Base-by-base conservation (phyloP, 1,139 yeast genomes). In the Geotrichum cucujoidarum region DNA sequence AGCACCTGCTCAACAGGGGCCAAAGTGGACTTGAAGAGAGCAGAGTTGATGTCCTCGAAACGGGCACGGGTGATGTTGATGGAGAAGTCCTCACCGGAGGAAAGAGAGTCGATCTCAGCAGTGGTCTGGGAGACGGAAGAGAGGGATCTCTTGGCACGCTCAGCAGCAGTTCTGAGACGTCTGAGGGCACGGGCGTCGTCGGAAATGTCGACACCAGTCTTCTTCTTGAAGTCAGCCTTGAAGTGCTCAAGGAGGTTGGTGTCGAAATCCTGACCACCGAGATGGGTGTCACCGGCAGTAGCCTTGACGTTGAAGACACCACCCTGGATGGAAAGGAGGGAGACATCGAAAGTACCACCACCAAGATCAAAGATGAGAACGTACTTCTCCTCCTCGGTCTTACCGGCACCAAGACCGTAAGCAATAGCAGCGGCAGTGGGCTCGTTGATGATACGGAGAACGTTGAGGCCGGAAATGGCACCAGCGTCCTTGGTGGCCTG, bases 401-500 rank as follows among this genome's bases (percentile, higher is more conserved):
- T 84, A 75, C 89, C 95, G 71, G 88, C 88, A 77, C 92, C 95
- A 68, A 88, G 83, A 82, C 96, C 96, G 83, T 88, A 88, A 69
- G 96, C 96, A 78, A 88, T 87, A 66, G 96, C 96, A 68, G 96
- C 96, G 62, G 96, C 96, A 61, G 96, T 88, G 69, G 96, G 96
- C 80, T 88, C 96, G 84, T 88, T 88, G 70, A 88, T 88, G 75
- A 88, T 88, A 77, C 96, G 85, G 74, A 88, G 79, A 68, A 88
- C 96, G 82, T 88, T 85, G 71, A 88, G 82, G 71, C 96, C 96
- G 64, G 95, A 85, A 76, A 88, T 88, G 77, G 92, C 86, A 82
- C 96, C 96, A 65, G 96, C 95, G 74, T 88, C 96, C 81, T 88
- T 88, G 80, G 96, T 88, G 64, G 96, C 95, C 78, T 87, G 95